Conservation (phyloP, 352 stramenopile species). For the Elongisporangium prolatum region DNA sequence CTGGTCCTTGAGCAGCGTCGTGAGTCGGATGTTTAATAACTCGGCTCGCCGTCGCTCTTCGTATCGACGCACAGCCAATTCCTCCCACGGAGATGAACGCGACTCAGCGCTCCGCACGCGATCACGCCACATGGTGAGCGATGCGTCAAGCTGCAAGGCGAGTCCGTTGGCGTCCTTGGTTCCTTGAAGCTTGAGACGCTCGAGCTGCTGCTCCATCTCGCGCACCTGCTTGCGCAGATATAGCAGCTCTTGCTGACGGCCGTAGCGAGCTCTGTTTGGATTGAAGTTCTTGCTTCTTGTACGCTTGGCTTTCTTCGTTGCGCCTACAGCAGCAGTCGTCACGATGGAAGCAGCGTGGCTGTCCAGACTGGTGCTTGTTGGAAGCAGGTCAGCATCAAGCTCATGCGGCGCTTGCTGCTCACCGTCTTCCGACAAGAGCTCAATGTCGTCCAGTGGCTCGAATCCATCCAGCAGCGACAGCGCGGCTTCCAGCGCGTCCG, state of each 20-base stretch:
- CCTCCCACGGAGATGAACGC: constrained; percentile 19
- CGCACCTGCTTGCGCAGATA: constrained; percentile 23
- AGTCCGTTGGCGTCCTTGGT: too few species aligned
- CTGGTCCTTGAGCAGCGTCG: constrained; percentile 21
- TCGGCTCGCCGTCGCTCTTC: constrained; percentile 23
- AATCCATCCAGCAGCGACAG: constrained; percentile 20
- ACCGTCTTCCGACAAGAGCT: too few species aligned
- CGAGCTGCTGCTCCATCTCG: constrained; percentile 25
- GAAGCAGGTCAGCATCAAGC: too few species aligned
- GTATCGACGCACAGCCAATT: constrained; percentile 45
- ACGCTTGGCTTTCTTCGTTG: neutral
- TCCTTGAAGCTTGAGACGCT: constrained; percentile 4
- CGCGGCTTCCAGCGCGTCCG: constrained; percentile 19
- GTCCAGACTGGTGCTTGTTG: too few species aligned
- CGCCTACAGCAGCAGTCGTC: too few species aligned
- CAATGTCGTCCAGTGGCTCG: neutral
- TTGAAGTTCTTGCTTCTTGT: constrained; percentile 5
- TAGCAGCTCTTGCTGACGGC: constrained; percentile 20
- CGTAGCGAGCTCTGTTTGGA: constrained; percentile 19
- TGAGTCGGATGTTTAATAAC: constrained; percentile 21
- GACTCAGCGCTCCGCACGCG: too few species aligned
- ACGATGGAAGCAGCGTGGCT: too few species aligned
- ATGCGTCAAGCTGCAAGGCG: too few species aligned
- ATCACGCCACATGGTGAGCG: too few species aligned
- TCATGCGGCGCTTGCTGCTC: too few species aligned